These are phyloP conservation scores for Naganishia friedmannii DNA, from an alignment of 768 basidiomycete species.

Conservation along the genomic window DNA sequence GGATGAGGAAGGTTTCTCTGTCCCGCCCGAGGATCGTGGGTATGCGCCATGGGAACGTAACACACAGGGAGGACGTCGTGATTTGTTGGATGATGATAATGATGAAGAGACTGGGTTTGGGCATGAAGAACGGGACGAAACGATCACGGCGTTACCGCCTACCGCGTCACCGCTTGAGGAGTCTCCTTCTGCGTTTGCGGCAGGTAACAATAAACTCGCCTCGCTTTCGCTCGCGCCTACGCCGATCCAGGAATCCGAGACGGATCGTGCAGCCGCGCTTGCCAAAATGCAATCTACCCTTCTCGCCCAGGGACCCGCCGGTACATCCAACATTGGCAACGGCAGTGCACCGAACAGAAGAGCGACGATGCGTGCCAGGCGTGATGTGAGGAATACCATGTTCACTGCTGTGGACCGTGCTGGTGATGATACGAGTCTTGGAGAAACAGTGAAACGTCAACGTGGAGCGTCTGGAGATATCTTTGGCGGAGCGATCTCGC, in stretches of 20 bases:
- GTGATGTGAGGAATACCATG: slow-evolving; percentile 54
- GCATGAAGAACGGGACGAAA: not conserved
- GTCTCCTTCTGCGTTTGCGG: not conserved
- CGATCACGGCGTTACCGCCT: slow-evolving; percentile 3
- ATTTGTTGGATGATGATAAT: slow-evolving; percentile 42
- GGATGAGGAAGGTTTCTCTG: slow-evolving; percentile 54
- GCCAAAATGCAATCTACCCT: slow-evolving; percentile 51
- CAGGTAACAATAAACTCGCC: slow-evolving; percentile 35
- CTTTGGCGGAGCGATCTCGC: not conserved
- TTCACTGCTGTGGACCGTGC: slow-evolving; percentile 35
- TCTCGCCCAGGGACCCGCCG: slow-evolving; percentile 43
- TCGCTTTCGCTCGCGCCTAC: slow-evolving; percentile 45
- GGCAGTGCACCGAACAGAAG: slow-evolving; percentile 28
- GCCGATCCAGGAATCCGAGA: slow-evolving; percentile 51
- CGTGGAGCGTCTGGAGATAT: slow-evolving; percentile 22
- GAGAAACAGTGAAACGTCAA: slow-evolving; percentile 33
- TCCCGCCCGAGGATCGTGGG: slow-evolving; percentile 53
- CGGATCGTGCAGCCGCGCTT: slow-evolving; percentile 50
- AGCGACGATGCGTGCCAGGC: slow-evolving; percentile 48
- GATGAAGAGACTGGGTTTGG: slow-evolving; percentile 34
- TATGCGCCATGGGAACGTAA: slow-evolving; percentile 49
- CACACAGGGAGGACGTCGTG: not conserved
- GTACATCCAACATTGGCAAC: slow-evolving; percentile 13
- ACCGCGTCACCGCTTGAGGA: slow-evolving; percentile 25
- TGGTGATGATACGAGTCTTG: slow-evolving; percentile 43